These are phyloP conservation scores for Ochetophila trinervis DNA, from an alignment of 306 rosid species.

Conservation along the genomic window DNA sequence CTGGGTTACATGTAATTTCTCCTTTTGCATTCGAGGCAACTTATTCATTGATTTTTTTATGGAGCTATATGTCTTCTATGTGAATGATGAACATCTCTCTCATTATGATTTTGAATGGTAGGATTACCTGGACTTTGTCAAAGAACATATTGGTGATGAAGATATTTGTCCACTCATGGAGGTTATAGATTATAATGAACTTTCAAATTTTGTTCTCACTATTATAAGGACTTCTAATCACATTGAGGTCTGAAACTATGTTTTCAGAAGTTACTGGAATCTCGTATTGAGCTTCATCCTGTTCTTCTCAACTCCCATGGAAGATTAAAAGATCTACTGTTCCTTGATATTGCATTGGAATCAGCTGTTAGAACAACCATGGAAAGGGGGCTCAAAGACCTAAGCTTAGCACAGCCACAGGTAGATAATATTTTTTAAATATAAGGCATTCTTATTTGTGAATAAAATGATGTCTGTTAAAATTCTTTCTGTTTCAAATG, in stretches of 20 bases:
- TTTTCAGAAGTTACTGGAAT: conserved; percentile 35
- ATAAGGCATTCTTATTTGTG: not conserved
- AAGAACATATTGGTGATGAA: conserved; percentile 32
- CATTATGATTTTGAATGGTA: conserved; percentile 16
- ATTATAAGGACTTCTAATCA: conserved; percentile 1
- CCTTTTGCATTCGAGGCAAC: conserved; percentile 8
- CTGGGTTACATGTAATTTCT: conserved; percentile 25
- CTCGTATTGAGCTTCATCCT: conserved; percentile 26
- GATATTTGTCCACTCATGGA: conserved; percentile 26
- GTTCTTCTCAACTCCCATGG: conserved; percentile 18
- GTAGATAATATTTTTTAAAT: conserved; percentile 17
- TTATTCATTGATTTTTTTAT: not conserved
- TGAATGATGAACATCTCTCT: not conserved
- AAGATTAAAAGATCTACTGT: conserved; percentile 34
- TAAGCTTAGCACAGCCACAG: conserved; percentile 16
- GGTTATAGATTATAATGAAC: conserved; percentile 12
- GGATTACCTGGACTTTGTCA: conserved; percentile 33
- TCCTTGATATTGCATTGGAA: conserved; percentile 34
- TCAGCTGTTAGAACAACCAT: conserved; percentile 32
- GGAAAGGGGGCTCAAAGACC: conserved; percentile 28
- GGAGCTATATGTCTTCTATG: not conserved
- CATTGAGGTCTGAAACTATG: not conserved
- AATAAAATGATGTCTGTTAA: not conserved
- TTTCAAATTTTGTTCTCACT: conserved; percentile 5
- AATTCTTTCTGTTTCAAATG: conserved; percentile 11